These are phyloP conservation scores for Nothopassalora personata DNA, from an alignment of 2,329 filamentous ascomycete genomes.

Conservation along the genomic window DNA sequence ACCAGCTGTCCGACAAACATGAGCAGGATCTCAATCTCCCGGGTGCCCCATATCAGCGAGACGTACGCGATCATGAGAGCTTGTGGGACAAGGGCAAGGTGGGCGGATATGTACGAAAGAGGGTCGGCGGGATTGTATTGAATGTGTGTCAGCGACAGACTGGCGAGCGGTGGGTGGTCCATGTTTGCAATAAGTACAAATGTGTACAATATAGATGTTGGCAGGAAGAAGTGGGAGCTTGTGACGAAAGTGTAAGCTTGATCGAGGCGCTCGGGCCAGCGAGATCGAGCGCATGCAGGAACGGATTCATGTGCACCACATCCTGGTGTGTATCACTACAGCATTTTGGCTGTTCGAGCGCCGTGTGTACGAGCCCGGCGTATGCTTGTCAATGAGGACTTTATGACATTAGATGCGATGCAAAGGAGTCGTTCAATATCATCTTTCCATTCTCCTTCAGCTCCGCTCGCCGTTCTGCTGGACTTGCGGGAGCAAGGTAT, in stretches of 20 bases:
- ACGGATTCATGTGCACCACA: not conserved
- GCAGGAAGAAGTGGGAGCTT: not conserved
- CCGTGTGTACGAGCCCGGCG: not conserved
- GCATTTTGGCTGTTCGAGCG: not conserved
- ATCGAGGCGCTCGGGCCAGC: not conserved
- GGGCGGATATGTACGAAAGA: slow-evolving; percentile 82
- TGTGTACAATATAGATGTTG: not conserved
- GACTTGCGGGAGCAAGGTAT: not conserved
- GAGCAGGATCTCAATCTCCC: slow-evolving; percentile 81
- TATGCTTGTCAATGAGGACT: not conserved
- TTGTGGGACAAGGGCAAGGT: slow-evolving; percentile 89
- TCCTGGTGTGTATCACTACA: not conserved
- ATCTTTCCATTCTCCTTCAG: not conserved
- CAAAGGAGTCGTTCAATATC: not conserved
- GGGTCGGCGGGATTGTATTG: slow-evolving; percentile 90
- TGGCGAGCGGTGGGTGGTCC: slow-evolving; percentile 63
- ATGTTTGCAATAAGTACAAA: slow-evolving; percentile 29
- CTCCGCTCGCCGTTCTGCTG: not conserved
- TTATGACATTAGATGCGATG: not conserved
- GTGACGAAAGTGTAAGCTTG: not conserved
- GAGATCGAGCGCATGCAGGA: not conserved
- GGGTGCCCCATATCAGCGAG: slow-evolving; percentile 82
- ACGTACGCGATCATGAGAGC: slow-evolving; percentile 85
- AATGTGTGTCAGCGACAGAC: slow-evolving; percentile 89
- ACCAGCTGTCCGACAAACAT: slow-evolving; percentile 89